Evolutionary conservation across 2,329 filamentous ascomycete species (phyloP), one percentile per base, ranked within the genome.

Genomic region (Stemphylium vesicarium): DNA sequence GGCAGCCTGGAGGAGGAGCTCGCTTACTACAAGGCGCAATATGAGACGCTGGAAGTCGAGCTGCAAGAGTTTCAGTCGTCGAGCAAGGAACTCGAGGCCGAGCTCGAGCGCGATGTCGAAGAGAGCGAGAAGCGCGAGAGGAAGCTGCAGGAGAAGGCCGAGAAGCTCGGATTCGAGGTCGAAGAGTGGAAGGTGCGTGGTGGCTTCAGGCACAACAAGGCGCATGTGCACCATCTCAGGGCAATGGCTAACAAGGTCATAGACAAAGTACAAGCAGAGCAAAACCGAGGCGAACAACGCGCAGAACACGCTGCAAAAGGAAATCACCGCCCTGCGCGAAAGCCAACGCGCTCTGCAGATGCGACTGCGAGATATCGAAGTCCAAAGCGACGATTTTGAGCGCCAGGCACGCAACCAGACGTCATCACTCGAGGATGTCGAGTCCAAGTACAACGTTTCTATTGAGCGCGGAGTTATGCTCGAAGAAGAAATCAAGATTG

Each of bases 351-450:
- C 88, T 3, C 78, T 97, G 57, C 90, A 95, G 69, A 81, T 96
- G 60, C 91, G 85, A 76, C 81, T 99, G 53, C 88, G 95, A 64
- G 95, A 99, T 75, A 96, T 94, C 66, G 95, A 99, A 78, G 95
- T 99, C 50, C 92, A 91, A 74, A 99, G 98, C 79, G 95, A 99
- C 81, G 95, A 99, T 77, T 97, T 94, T 73, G 95, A 99, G 80
- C 88, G 92, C 63, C 94, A 98, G 79, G 94, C 95, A 64, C 88
- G 95, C 66, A 95, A 97, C 77, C 97, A 94, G 24, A 93, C 92
- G 32, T 97, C 93, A 39, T 97, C 94, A 45, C 85, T 98, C 59
- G 95, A 99, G 78, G 95, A 99, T 72, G 83, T 99, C 76, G 95
- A 99, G 78, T 94, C 90, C 59, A 99, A 98, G 77, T 97, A 95